Conservation (phyloP, 257 asterid species). For the Pogostemon cablin region DNA sequence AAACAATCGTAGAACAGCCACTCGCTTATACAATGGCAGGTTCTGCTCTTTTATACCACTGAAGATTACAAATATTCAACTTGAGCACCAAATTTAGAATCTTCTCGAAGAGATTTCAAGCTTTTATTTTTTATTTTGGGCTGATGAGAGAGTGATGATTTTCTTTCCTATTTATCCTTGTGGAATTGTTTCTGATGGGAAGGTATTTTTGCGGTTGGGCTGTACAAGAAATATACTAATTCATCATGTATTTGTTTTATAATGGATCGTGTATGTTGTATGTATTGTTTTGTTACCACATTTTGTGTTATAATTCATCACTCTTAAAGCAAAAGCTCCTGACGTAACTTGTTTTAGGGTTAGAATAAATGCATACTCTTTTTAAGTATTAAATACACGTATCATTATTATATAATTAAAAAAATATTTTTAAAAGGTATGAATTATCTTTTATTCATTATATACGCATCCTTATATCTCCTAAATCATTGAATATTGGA, state of each 20-base stretch:
- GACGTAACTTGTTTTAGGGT: too few species aligned
- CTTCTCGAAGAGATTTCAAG: conserved; percentile 7
- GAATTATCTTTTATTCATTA: too few species aligned
- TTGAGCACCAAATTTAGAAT: conserved; percentile 7
- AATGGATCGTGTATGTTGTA: neutral
- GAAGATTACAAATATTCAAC: conserved; percentile 28
- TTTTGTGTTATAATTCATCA: too few species aligned
- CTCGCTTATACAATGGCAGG: neutral
- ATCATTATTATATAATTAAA: too few species aligned
- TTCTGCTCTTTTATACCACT: conserved; percentile 30
- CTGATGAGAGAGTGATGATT: conserved; percentile 14
- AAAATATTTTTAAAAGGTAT: too few species aligned
- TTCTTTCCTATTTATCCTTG: neutral
- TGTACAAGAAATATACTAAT: neutral
- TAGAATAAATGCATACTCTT: too few species aligned
- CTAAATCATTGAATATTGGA: too few species aligned
- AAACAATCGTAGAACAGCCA: conserved; percentile 13
- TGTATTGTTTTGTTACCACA: too few species aligned
- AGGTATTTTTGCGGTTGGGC: conserved; percentile 13
- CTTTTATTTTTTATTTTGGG: conserved; percentile 4
- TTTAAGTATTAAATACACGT: too few species aligned
- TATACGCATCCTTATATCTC: too few species aligned
- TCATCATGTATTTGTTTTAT: neutral
- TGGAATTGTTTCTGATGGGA: neutral
- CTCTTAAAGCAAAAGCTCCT: too few species aligned